Evolutionary conservation across 352 stramenopile genomes (phyloP), one percentile per base, ranked within the genome.

Genomic region (Hyaloperonospora brassicae): DNA sequence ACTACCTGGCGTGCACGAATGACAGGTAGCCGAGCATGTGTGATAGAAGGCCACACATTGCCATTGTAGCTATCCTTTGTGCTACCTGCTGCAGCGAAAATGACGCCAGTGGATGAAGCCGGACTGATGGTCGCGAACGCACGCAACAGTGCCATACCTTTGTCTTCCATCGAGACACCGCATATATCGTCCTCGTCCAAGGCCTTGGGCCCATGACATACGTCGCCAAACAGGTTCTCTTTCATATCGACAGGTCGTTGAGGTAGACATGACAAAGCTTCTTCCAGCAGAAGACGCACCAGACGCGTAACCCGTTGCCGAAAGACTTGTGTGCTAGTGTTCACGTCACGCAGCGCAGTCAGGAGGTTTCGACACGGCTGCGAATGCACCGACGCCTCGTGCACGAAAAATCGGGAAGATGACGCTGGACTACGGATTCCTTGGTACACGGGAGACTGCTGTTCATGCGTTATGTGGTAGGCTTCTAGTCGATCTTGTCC

Each of bases 271-370:
- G 63, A 63, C 6, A 79, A 42, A 7, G 60, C 57, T 40, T 79
- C 69, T 47, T 79, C 69, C 11, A 79, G 49, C 43, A 79, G 40
- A 40, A 76, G 42, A 5, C 64, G 69, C 38, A 66, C 59, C 17
- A 79, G 39, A 2, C 69, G 66, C 8, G 51, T 50, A 1, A 63
- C 55, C 23, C 58, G 50, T n/a, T 72, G 57, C 24, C 66, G 59
- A 23, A 76, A 79, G n/a, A 58, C 55, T 0, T 39, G 34, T 6
- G 47, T 49, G 17, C 46, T 59, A 25, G 12, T 72, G 30, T 40
- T 67, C 40, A 46, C 55, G 38, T 72, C 66, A 17, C 63, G 55
- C 17, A 79, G 55, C 17, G 61, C 45, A 0, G 55, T 50, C 1
- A 79, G 47, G 12, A 79, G 46, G 10, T 68, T 64, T 30, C 59